Base-by-base conservation (phyloP, 1,139 yeast species). In the Hansenula anomala region DNA sequence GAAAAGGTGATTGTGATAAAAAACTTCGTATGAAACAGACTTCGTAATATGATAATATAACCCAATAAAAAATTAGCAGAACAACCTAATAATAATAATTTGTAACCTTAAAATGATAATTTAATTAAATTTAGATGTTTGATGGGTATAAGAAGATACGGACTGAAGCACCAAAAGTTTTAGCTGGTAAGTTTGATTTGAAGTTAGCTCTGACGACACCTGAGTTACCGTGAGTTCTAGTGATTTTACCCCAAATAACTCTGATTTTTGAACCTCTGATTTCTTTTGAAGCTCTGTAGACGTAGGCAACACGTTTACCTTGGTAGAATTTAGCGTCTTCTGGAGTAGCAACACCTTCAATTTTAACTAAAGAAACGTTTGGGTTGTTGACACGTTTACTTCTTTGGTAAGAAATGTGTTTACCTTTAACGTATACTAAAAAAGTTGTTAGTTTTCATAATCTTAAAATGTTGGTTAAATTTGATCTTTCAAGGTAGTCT, bases 131-230 rank as follows among this genome's bases (percentile, higher is more conserved):
- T 87, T 90, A 92, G 84, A 92, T 92, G 95, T 85, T 90, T 63
- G 97, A 92, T 77, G 98, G 98, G 88, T 92, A 92, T 76, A 92
- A 90, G 95, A 92, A 89, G 80, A 92, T 83, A 82, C 98, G 88
- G 71, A 92, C 97, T 59, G 96, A 85, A 69, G 98, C 97, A 78
- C 98, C 98, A 71, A 92, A 89, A 62, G 97, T 88, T 87, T 90
- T 89, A 64, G 98, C 90, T 73, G 98, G 98, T 69, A 92, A 85
- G 90, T 92, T 92, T 77, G 87, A 83, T 78, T 87, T 90, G 94
- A 92, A 92, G 78, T 81, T 87, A 67, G 98, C 98, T 78, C 98
- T 92, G 62, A 92, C 97, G 60, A 87, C 77, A 76, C 98, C 98
- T 64, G 85, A 78, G 92, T 83, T 87, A 73, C 98, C 98, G 85